Percentiles rank a stretch among this genome's conserved stretches.
phyloP scores from a whole-genome alignment of 768 basidiomycete species.

The Serendipita vermifera region DNA sequence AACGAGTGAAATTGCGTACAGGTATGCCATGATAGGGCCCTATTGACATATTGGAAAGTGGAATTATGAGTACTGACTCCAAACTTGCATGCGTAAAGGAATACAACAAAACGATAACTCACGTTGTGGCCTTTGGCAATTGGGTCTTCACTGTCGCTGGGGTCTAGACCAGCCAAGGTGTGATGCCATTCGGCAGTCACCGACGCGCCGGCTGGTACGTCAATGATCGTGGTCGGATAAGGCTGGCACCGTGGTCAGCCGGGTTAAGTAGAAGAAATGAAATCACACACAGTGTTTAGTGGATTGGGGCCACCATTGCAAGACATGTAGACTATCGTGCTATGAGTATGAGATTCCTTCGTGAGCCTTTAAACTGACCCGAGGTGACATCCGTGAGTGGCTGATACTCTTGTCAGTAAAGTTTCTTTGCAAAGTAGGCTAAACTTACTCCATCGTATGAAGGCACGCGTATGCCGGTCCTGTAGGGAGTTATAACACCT shows the following conservation, averaged over 20 bases:
- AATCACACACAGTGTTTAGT: conserved; percentile 8
- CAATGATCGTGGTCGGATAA: conserved; percentile 13
- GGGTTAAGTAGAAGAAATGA: conserved; percentile 15
- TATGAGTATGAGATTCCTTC: no score
- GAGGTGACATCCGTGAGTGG: neutral
- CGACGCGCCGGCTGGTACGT: conserved; percentile 14
- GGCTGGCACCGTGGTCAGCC: conserved; percentile 10
- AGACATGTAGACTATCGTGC: no score
- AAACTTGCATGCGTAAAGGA: no score
- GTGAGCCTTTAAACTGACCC: no score
- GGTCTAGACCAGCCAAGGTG: conserved; percentile 15
- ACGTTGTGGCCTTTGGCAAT: conserved; percentile 42
- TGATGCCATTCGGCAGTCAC: conserved; percentile 17
- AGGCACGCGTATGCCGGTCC: neutral
- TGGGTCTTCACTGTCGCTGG: conserved; percentile 33
- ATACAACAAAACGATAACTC: no score
- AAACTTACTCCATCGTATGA: neutral
- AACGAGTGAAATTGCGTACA: conserved; percentile 24
- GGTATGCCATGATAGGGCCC: conserved; percentile 39
- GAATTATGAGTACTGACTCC: no score
- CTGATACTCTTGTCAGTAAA: neutral
- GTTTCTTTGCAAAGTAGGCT: neutral
- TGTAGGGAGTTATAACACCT: neutral
- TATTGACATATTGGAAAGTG: no score
- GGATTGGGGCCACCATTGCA: conserved; percentile 17